Evolutionary conservation across 495 filamentous ascomycete genomes (phyloP), one percentile per base, ranked within the genome.

Genomic region (Rostrohypoxylon terebratum): DNA sequence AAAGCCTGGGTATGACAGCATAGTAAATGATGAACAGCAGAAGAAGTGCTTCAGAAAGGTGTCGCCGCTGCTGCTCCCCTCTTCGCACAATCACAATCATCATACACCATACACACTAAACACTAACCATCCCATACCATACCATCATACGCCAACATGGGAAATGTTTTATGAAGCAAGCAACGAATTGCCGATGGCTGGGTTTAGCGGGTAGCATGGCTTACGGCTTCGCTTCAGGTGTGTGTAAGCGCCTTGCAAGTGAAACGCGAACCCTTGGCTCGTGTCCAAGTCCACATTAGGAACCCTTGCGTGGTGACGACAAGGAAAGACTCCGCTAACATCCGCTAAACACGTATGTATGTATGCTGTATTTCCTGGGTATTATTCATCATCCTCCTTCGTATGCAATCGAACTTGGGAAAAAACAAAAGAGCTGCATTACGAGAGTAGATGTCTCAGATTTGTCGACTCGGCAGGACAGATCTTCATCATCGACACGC

Each of bases 211-310:
- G 28, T 33, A 36, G 38, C 45, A 40, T 31, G 48, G 48, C 48
- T 53, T 31, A 42, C n/a, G 16, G 60, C 59, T 68, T 67, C 70
- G 60, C 59, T 68, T 67, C 70, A 72, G 64, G 70, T 65, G 47
- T 64, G 45, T 73, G 71, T 73, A 69, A 69, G 71, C 71, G 71
- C 71, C 66, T 55, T 53, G 28, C 61, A 50, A 69, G 66, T 73
- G 71, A 73, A 73, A 73, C 71, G 62, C 61, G 66, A 73, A 69
- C 71, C 61, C 71, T 73, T 73, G 69, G 69, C 69, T 72, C 63
- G 63, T 68, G 69, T 68, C 70, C 70, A 59, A 73, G n/a, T 69
- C 61, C 69, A 6, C 33, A 23, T 63, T 57, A 20, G 31, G 55
- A 60, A 47, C 45, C 59, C 62, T 66, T 51, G 42, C 34, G 25